Conservation (phyloP, 441 rosid species). For the Adansonia gregorii region DNA sequence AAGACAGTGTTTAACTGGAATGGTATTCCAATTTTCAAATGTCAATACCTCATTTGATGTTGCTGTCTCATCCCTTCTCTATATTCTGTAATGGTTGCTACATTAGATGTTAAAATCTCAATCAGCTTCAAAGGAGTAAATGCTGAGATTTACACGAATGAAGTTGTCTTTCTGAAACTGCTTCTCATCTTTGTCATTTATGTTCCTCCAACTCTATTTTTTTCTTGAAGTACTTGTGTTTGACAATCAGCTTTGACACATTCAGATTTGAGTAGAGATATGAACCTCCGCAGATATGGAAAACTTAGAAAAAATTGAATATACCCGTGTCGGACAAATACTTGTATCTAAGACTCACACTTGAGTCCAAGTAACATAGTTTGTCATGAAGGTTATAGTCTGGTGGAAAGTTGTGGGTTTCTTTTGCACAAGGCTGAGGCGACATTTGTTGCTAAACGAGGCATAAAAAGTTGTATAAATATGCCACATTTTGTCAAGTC, state of each 20-base stretch:
- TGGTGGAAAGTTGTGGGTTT: slow-evolving; percentile 17
- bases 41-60: no score
- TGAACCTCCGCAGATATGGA: no score
- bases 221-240: no score
- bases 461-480: not conserved
- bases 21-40: not conserved
- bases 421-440: not conserved
- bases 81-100: not conserved
- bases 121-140: slow-evolving; percentile 3
- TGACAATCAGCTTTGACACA: no score
- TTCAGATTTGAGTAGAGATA: no score
- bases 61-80: not conserved
- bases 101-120: not conserved
- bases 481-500: not conserved
- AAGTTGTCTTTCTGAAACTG: not conserved
- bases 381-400: not conserved
- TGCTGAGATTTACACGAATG: not conserved
- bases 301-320: no score
- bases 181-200: not conserved
- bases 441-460: not conserved
- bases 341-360: no score
- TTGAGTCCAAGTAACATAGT: no score
- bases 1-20: not conserved
- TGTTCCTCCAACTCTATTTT: no score
- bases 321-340: no score